Base-by-base conservation (phyloP, 306 rosid species). In the Pyrus bretschneideri region DNA sequence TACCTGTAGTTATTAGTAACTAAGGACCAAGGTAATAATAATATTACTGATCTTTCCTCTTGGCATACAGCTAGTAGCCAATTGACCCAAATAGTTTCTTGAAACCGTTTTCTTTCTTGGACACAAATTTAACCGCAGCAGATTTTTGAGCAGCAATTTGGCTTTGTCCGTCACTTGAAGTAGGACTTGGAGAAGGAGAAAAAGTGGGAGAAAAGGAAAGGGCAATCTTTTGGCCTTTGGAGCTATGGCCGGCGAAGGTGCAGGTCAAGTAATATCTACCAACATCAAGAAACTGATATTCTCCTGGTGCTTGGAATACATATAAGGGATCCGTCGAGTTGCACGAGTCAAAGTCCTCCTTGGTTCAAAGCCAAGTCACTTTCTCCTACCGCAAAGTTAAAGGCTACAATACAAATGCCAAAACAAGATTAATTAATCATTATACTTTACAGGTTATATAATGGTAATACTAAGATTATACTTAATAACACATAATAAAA, bases 211-310 rank as follows among this genome's bases (percentile, higher is more conserved):
- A 31, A 7, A 55, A 5, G 67, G 19, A 6, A 12, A 38, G 22
- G 33, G 61, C 33, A 30, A 65, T 45, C 75, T 77, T 77, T 17
- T 76, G 80, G 71, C 80, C 80, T 55, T 25, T 44, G 60, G 15
- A 0, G 74, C 80, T 58, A 33, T 77, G 80, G 11, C 80, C 80
- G 9, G 68, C 30, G 15, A 68, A 77, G 42, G 49, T 67, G 67
- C 58, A 55, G 27, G 57, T 76, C 59, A 76, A 67, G 19, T 76
- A 55, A 31, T 19, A 76, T 3, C 14, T 54, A 25, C 22, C 15
- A 22, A 8, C 63, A 1, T 3, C 1, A 9, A 10, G 3, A 54
- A 54, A 54, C 8, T 19, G 25, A 7, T 4, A 19, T 7, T 7
- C 7, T 18, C 60, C 60, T 30, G 44, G 66, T 66, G 9, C 0